These are phyloP conservation scores for Cyberlindnera amylophila DNA, from an alignment of 805 yeast species.

Conservation along the genomic window DNA sequence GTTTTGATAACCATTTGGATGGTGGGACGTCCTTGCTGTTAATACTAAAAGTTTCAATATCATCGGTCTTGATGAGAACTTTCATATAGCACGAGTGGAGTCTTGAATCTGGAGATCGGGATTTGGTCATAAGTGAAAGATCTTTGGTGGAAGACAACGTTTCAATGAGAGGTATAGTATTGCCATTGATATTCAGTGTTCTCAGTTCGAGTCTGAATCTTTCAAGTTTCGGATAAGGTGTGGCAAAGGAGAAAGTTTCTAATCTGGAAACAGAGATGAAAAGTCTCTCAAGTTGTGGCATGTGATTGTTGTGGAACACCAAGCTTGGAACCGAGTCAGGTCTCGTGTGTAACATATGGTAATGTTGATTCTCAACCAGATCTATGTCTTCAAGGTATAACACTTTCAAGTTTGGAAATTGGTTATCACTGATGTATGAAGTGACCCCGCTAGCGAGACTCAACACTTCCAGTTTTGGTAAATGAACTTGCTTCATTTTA, in stretches of 20 bases:
- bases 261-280: conserved; percentile 1
- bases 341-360: too few species aligned
- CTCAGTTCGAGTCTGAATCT: conserved; percentile 10
- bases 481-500: not conserved
- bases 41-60: not conserved
- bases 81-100: not conserved
- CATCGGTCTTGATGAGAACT: not conserved
- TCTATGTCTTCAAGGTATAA: not conserved
- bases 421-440: not conserved
- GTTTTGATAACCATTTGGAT: not conserved
- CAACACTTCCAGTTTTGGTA: not conserved
- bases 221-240: conserved; percentile 1
- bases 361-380: too few species aligned
- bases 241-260: not conserved
- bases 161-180: conserved; percentile 7
- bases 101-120: not conserved
- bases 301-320: conserved; percentile 1
- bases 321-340: not conserved
- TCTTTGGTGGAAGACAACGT: not conserved
- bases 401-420: not conserved
- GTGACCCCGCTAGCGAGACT: not conserved
- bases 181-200: conserved; percentile 1
- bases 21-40: not conserved
- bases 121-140: conserved; percentile 6
- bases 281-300: conserved; percentile 9